These are phyloP conservation scores for Syzygium aqueum DNA, from an alignment of 345 rosid species.

Conservation along the genomic window DNA sequence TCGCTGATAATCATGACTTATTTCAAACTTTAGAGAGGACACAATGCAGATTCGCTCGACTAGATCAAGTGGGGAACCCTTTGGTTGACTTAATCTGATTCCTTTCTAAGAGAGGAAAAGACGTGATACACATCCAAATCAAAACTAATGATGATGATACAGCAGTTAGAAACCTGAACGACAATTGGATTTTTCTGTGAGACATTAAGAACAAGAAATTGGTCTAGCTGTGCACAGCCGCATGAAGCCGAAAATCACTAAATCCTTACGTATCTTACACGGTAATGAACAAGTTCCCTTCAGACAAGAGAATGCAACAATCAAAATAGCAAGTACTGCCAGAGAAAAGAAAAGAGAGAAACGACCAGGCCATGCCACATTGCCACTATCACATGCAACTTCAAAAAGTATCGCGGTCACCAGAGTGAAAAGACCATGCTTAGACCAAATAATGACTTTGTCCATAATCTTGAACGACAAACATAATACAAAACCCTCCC, in stretches of 20 bases:
- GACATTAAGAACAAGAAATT: not conserved
- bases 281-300: not conserved
- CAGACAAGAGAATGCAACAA: not conserved
- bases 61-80: not conserved
- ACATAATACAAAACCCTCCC: not conserved
- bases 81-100: too few species aligned
- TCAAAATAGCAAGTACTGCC: not conserved
- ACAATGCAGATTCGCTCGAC: not conserved
- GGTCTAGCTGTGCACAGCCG: not conserved
- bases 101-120: not conserved
- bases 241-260: not conserved
- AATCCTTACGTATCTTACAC: not conserved
- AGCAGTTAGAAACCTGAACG: not conserved
- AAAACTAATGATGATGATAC: not conserved
- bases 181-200: not conserved
- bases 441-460: not conserved
- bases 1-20: not conserved
- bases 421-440: not conserved
- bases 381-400: not conserved
- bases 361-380: conserved; percentile 4
- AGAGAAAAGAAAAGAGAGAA: not conserved
- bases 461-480: not conserved
- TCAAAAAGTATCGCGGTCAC: not conserved
- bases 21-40: not conserved
- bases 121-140: not conserved